Conservation (phyloP, 768 basidiomycete genomes). For the Trametes coccinea region DNA sequence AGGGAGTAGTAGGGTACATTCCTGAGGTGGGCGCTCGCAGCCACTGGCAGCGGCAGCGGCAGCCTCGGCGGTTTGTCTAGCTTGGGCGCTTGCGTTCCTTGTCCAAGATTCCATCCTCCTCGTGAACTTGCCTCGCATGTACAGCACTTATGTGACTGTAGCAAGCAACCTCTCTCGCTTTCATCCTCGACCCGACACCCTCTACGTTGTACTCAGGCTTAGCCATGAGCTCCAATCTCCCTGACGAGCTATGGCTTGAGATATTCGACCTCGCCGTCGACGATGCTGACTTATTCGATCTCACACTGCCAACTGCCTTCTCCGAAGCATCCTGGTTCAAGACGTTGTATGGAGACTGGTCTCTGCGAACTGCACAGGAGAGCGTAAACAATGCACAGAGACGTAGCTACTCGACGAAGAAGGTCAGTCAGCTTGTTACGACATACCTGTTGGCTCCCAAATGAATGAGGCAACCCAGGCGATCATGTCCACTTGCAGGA, state of each 20-base stretch:
- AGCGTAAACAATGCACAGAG: conserved; percentile 58
- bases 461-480: conserved; percentile 41
- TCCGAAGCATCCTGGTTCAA: conserved; percentile 68
- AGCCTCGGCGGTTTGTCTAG: neutral
- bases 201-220: neutral
- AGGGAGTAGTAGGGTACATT: too few relatives aligned
- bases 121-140: neutral
- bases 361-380: conserved; percentile 59
- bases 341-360: conserved; percentile 50
- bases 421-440: conserved; percentile 44
- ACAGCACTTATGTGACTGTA: conserved; percentile 14
- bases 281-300: conserved; percentile 67
- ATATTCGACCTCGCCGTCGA: conserved; percentile 74
- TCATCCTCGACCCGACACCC: neutral
- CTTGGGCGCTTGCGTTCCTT: conserved; percentile 4
- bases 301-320: conserved; percentile 60
- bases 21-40: neutral
- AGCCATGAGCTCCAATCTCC: conserved; percentile 42
- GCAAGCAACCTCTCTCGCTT: neutral
- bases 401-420: conserved; percentile 64
- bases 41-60: neutral
- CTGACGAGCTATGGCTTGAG: conserved; percentile 67
- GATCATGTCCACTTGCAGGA: conserved; percentile 65
- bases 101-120: neutral
- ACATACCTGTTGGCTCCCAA: conserved; percentile 7